Base-by-base conservation (phyloP, 768 basidiomycete genomes). In the Lactifluus subvellereus region DNA sequence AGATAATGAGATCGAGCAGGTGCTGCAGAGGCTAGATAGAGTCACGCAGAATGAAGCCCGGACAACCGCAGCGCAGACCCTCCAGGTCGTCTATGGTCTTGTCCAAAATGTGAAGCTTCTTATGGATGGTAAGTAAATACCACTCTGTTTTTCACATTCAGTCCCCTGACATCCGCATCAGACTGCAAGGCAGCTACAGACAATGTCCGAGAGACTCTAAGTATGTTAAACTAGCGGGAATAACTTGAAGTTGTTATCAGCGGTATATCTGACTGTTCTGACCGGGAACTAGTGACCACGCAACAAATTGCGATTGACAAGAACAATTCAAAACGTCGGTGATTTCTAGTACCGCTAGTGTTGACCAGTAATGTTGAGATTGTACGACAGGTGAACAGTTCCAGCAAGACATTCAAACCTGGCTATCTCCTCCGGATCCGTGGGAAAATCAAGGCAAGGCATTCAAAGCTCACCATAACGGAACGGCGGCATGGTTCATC, bases 401-500 rank as follows among this genome's bases (percentile, higher is more conserved):
- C 2, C 51, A 35, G 51, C 40, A 48, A 35, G 33, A 43, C 20
- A 2, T 45, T 27, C 42, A n/a, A 43, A 43, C 20, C 6, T 60
- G 59, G 59, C 14, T 60, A 4, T 10, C 42, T 18, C 42, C 51
- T 3, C 30, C 51, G 5, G 59, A 60, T 60, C 51, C 51, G 4
- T 52, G 49, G 38, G n/a, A 32, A 33, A 52, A 33, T 11, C 58
- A 59, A 6, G 16, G 50, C 9, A 20, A 7, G 3, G 40, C 51
- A 2, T n/a, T 9, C 11, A 30, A 52, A 20, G 16, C 20, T 7
- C 51, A 20, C 49, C 37, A 35, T n/a, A 22, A 6, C 6, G 50
- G 50, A 33, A 59, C 50, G 0, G 30, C 58, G n/a, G 5, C 40
- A 20, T 60, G 59, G 59, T 60, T 60, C 20, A 8, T 52, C 13